Percentiles rank a stretch among this genome's conserved stretches.
Evolutionary conservation across 495 filamentous ascomycete genomes (phyloP).

Genomic region (Stereocaulon alpinum): DNA sequence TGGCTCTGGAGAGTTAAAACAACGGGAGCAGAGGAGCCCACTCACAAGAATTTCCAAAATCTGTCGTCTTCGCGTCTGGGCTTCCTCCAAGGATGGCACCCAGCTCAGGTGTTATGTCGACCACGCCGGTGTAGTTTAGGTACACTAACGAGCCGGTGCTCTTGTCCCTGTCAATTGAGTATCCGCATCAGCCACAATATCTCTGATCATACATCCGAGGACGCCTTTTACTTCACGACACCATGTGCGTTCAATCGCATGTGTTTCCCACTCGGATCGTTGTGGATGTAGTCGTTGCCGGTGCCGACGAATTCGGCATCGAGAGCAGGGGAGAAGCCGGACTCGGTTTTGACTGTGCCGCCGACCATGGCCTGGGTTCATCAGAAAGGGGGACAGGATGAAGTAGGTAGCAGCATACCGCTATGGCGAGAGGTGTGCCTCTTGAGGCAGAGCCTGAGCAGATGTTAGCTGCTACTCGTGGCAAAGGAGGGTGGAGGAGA

Average conservation of each 20-base stretch:
- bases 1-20: background rate
- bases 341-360: constrained; percentile 34
- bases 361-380: constrained; percentile 34
- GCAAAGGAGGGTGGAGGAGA: background rate
- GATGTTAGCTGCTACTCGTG: background rate
- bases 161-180: constrained; percentile 20
- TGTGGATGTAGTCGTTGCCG: constrained; percentile 44
- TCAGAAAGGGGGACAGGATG: background rate
- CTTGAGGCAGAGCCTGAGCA: constrained; percentile 16
- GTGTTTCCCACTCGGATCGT: constrained; percentile 37
- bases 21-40: constrained; percentile 5
- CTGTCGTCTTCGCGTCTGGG: constrained; percentile 39
- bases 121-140: constrained; percentile 42
- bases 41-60: constrained; percentile 48
- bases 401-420: constrained; percentile 19
- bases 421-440: constrained; percentile 24
- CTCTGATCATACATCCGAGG: background rate
- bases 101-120: constrained; percentile 30
- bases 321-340: constrained; percentile 32
- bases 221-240: constrained; percentile 31
- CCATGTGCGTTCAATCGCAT: constrained; percentile 43
- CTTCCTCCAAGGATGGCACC: constrained; percentile 35
- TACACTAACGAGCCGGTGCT: constrained; percentile 31
- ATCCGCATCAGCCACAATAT: background rate
- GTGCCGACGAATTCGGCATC: constrained; percentile 39